Percentiles rank a stretch among this genome's conserved stretches.
Conservation (phyloP, 331 rosid species). For the Pyracantha coccinea region DNA sequence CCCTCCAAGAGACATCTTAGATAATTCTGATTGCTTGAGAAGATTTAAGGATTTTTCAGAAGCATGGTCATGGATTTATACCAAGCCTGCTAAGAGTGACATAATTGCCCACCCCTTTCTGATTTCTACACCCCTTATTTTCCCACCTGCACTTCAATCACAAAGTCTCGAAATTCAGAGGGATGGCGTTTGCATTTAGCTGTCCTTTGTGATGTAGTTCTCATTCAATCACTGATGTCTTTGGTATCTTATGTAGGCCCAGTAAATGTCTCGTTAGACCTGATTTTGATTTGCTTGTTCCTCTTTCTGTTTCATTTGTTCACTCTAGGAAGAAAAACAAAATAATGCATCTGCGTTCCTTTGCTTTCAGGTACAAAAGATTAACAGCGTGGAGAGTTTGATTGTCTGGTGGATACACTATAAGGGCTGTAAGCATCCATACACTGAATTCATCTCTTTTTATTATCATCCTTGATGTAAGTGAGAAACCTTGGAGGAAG, state of each 20-base stretch:
- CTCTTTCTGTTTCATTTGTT: neutral
- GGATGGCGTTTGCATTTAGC: neutral
- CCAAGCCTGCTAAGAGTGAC: neutral
- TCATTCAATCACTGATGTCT: neutral
- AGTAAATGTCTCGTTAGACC: neutral
- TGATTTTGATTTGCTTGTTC: neutral
- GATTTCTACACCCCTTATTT: neutral
- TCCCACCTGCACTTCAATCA: neutral
- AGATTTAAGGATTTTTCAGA: neutral
- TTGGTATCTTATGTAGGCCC: neutral
- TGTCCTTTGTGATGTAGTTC: neutral
- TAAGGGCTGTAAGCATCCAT: neutral
- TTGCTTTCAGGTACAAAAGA: slow-evolving; percentile 2
- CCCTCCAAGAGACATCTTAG: neutral
- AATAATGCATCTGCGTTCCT: neutral
- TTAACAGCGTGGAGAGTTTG: neutral
- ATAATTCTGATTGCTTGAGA: neutral
- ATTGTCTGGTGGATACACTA: neutral
- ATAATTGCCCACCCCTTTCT: neutral
- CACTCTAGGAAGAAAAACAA: neutral
- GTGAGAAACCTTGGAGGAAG: neutral
- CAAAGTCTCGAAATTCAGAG: neutral
- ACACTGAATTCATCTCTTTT: neutral
- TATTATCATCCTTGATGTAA: neutral
- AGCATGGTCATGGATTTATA: neutral